Conservation (phyloP, 345 rosid genomes). For the Euphorbia peplus region DNA sequence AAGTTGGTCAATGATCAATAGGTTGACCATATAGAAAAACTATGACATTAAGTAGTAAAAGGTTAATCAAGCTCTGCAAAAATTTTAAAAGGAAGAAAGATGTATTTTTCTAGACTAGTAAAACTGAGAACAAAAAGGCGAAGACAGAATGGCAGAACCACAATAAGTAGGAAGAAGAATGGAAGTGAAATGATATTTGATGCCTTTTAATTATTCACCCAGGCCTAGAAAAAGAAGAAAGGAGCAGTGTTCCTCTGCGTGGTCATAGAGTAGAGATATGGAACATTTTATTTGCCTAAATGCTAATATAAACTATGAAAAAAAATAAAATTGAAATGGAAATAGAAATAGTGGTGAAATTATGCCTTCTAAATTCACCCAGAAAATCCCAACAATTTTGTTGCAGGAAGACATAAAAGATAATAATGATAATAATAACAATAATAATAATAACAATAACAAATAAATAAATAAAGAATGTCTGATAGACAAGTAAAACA, state of each 20-base stretch:
- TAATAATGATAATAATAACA: too few relatives aligned
- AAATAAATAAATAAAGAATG: neutral
- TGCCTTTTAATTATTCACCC: too few relatives aligned
- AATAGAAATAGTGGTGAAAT: neutral
- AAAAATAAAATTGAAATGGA: neutral
- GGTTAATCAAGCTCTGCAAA: neutral
- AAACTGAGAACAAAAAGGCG: neutral
- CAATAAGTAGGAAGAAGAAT: neutral
- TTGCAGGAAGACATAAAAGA: neutral
- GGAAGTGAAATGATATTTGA: neutral
- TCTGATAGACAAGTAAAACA: neutral
- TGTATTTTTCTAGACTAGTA: neutral
- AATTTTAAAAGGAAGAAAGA: neutral
- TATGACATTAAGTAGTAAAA: neutral
- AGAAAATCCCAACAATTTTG: neutral
- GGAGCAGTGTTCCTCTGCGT: neutral
- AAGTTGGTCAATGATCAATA: neutral
- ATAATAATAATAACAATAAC: too few relatives aligned
- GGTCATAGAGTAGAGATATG: neutral
- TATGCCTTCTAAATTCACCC: neutral
- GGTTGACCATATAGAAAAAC: neutral
- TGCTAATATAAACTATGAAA: neutral
- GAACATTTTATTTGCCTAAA: neutral
- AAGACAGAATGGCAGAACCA: neutral
- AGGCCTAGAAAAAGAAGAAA: neutral